A percentile compares a stretch with the other conserved stretches of the same genome.
Conservation (phyloP, 2,329 filamentous ascomycete species). For the Graphilbum ipis-grandicollis region DNA sequence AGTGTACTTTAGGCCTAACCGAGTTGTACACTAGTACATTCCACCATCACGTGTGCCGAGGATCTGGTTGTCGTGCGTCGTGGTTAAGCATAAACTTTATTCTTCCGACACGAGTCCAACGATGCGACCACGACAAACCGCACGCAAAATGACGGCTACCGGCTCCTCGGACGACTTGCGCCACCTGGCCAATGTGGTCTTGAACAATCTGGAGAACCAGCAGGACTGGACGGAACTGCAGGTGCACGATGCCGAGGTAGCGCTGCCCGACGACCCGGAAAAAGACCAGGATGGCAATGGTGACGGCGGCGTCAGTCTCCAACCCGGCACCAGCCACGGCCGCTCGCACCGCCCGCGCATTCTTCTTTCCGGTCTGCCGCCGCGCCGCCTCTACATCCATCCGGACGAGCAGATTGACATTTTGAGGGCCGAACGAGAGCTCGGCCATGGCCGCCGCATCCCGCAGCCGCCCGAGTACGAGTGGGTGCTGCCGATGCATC, state of each 20-base stretch:
- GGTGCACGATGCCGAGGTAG: constrained; percentile 26
- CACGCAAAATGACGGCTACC: not conserved
- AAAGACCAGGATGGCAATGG: not conserved
- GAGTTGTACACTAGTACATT: no score
- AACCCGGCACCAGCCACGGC: not conserved
- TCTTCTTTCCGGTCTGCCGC: constrained; percentile 56
- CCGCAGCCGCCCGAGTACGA: constrained; percentile 41
- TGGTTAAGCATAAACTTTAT: no score
- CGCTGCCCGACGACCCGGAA: constrained; percentile 1
- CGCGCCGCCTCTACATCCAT: constrained; percentile 57
- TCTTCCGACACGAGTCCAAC: no score
- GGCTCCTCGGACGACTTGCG: constrained; percentile 6
- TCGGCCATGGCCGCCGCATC: constrained; percentile 25
- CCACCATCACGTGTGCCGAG: no score
- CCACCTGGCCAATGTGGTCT: constrained; percentile 39
- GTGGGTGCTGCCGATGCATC: constrained; percentile 60
- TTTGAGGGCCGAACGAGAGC: constrained; percentile 39
- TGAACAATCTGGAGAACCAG: constrained; percentile 56
- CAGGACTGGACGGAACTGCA: constrained; percentile 55
- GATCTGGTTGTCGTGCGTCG: no score
- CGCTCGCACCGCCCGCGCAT: constrained; percentile 32
- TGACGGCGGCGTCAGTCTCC: not conserved
- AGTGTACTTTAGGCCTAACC: no score
- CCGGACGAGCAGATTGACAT: constrained; percentile 68
- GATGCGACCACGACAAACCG: no score